Conservation (phyloP, 1,139 yeast species). For the Hansenula lynferdii region DNA sequence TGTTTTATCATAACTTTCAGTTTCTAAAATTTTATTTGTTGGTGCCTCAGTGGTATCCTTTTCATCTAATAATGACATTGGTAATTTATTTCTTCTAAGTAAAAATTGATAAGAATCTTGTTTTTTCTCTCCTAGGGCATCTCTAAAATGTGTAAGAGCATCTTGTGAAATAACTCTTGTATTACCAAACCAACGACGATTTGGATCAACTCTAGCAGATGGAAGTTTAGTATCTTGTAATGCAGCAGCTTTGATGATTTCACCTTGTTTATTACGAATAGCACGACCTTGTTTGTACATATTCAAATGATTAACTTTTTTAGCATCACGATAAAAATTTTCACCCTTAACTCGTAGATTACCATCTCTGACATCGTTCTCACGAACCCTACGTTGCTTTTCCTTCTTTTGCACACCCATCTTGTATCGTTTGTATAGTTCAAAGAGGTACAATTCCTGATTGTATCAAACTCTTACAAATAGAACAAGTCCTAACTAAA, state of each 20-base stretch:
- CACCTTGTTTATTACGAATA: constrained; percentile 81
- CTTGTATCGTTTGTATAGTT: constrained; percentile 2
- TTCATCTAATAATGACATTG: constrained; percentile 93
- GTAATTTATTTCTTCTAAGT: constrained; percentile 84
- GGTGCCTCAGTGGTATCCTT: constrained; percentile 72
- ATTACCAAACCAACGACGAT: constrained; percentile 96
- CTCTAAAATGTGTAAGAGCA: constrained; percentile 89
- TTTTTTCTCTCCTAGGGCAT: constrained; percentile 85
- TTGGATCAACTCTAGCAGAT: constrained; percentile 91
- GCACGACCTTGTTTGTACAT: constrained; percentile 95
- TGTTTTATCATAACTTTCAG: constrained; percentile 76
- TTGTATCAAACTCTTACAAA: neutral
- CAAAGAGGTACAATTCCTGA: neutral
- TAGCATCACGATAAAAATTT: constrained; percentile 93
- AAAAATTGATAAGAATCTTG: constrained; percentile 86
- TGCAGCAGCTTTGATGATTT: constrained; percentile 79
- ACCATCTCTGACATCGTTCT: constrained; percentile 80
- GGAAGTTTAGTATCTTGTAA: constrained; percentile 88
- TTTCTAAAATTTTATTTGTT: constrained; percentile 73
- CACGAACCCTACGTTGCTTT: constrained; percentile 77
- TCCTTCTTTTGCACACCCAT: constrained; percentile 97
- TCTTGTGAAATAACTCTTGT: constrained; percentile 97
- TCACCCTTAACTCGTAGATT: constrained; percentile 95
- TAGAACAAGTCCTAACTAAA: neutral
- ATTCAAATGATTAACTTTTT: constrained; percentile 80